phyloP scores from a whole-genome alignment of 352 stramenopile genomes.

The Pythium dissotocum region DNA sequence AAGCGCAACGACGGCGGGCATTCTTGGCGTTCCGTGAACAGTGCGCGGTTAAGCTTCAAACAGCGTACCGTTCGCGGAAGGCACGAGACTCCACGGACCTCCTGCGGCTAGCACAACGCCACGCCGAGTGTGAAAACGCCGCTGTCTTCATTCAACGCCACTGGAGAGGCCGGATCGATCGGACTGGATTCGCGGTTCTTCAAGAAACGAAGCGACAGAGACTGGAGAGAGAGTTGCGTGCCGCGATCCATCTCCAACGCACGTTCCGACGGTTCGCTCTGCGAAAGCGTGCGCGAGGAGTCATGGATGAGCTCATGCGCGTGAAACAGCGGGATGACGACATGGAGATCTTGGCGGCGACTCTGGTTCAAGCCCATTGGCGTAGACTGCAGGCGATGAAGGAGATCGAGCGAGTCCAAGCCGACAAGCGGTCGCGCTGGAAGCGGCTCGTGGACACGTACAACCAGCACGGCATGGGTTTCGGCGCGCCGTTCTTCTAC shows the following conservation, averaged over 20 bases:
- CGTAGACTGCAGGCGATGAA: slow-evolving; percentile 41
- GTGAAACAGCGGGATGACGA: slow-evolving; percentile 45
- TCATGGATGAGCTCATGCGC: slow-evolving; percentile 50
- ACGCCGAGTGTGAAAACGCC: slow-evolving; percentile 38
- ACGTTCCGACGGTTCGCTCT: slow-evolving; percentile 45
- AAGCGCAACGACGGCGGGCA: slow-evolving; percentile 33
- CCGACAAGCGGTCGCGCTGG: slow-evolving; percentile 71
- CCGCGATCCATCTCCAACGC: slow-evolving; percentile 48
- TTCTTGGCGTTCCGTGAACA: slow-evolving; percentile 34
- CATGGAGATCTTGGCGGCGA: slow-evolving; percentile 71
- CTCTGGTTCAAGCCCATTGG: slow-evolving; percentile 72
- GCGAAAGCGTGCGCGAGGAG: slow-evolving; percentile 40
- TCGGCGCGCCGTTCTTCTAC: slow-evolving; percentile 91
- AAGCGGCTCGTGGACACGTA: slow-evolving; percentile 91
- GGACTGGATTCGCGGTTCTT: slow-evolving; percentile 42
- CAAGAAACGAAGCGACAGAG: slow-evolving; percentile 37
- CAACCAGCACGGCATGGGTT: slow-evolving; percentile 68
- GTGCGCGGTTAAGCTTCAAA: slow-evolving; percentile 65
- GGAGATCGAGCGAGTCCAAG: slow-evolving; percentile 38
- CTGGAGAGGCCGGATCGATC: slow-evolving; percentile 51
- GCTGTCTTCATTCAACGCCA: slow-evolving; percentile 50
- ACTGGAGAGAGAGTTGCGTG: slow-evolving; percentile 32
- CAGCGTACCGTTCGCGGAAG: slow-evolving; percentile 48
- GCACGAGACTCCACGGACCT: slow-evolving; percentile 46
- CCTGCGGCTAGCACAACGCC: slow-evolving; percentile 40